A percentile compares a stretch with the other conserved stretches of the same genome.
These are phyloP conservation scores for Lodderomyces margitis DNA, from an alignment of 1,139 yeast species.

Conservation along the genomic window DNA sequence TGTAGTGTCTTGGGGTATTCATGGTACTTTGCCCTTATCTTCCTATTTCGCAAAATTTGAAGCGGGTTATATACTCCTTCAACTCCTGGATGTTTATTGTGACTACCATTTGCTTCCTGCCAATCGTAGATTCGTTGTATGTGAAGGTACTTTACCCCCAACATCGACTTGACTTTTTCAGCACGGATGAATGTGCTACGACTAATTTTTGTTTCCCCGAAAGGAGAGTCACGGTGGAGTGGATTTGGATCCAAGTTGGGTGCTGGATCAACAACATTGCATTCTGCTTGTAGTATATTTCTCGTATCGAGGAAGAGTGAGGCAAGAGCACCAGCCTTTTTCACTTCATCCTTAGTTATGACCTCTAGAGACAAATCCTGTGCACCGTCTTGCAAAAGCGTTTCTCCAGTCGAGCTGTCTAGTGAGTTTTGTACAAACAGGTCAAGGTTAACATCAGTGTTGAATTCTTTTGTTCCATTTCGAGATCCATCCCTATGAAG, in stretches of 20 bases:
- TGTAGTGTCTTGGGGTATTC: conserved; percentile 37
- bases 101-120: conserved; percentile 16
- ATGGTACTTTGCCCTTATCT: conserved; percentile 45
- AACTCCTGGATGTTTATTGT: conserved; percentile 39
- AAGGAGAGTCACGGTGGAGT: conserved; percentile 7
- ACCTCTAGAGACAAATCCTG: not conserved
- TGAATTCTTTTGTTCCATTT: conserved; percentile 7
- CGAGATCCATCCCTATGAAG: not conserved
- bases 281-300: conserved; percentile 39
- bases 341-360: conserved; percentile 19
- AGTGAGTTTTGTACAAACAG: conserved; percentile 1
- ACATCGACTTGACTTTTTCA: conserved; percentile 49
- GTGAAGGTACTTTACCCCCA: conserved; percentile 51
- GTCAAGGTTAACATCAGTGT: conserved; percentile 19
- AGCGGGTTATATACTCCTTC: conserved; percentile 80
- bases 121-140: conserved; percentile 38
- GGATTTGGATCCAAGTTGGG: conserved; percentile 12
- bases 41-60: conserved; percentile 73
- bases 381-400: conserved; percentile 51
- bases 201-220: conserved; percentile 18
- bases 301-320: conserved; percentile 43
- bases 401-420: not conserved
- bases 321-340: conserved; percentile 44
- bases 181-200: conserved; percentile 49
- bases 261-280: conserved; percentile 34